These are phyloP conservation scores for Scheffersomyces parashehatae DNA, from an alignment of 1,139 yeast genomes.

Conservation along the genomic window DNA sequence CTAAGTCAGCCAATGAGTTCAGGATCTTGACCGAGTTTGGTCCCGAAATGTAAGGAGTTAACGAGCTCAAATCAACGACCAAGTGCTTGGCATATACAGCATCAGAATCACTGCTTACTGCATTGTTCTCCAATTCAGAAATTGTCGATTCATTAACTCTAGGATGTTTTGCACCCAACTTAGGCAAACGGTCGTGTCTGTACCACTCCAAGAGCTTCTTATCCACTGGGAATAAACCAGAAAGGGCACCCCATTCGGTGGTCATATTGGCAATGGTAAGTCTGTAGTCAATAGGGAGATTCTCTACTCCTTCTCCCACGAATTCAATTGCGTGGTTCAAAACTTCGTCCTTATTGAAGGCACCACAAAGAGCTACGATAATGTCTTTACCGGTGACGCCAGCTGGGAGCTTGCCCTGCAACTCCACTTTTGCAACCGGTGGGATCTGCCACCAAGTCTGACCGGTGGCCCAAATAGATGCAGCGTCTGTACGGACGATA, in stretches of 20 bases:
- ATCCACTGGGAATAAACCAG: conserved; percentile 96
- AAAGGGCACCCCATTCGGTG: conserved; percentile 99
- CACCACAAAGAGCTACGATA: conserved; percentile 92
- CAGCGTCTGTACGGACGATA: conserved; percentile 97
- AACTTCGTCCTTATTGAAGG: conserved; percentile 94
- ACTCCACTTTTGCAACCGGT: conserved; percentile 93
- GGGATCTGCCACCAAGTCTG: conserved; percentile 99
- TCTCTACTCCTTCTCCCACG: conserved; percentile 79
- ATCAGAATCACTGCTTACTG: conserved; percentile 63
- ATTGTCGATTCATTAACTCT: conserved; percentile 70
- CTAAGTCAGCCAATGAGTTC: conserved; percentile 71
- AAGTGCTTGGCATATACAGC: conserved; percentile 88
- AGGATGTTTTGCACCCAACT: conserved; percentile 81
- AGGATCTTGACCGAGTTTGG: conserved; percentile 96
- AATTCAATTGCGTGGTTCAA: conserved; percentile 97
- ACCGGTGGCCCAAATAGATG: conserved; percentile 99
- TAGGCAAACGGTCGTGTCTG: conserved; percentile 54
- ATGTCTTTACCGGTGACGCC: conserved; percentile 97
- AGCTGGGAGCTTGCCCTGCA: conserved; percentile 74
- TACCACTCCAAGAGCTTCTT: conserved; percentile 75
- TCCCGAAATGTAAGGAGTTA: conserved; percentile 92
- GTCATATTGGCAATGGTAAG: conserved; percentile 98
- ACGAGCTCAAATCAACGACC: conserved; percentile 74
- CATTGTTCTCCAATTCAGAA: conserved; percentile 44
- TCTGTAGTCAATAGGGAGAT: conserved; percentile 83